Evolutionary conservation across 2,329 filamentous ascomycete genomes (phyloP).

Genomic region (Pochonia chlamydosporia): DNA sequence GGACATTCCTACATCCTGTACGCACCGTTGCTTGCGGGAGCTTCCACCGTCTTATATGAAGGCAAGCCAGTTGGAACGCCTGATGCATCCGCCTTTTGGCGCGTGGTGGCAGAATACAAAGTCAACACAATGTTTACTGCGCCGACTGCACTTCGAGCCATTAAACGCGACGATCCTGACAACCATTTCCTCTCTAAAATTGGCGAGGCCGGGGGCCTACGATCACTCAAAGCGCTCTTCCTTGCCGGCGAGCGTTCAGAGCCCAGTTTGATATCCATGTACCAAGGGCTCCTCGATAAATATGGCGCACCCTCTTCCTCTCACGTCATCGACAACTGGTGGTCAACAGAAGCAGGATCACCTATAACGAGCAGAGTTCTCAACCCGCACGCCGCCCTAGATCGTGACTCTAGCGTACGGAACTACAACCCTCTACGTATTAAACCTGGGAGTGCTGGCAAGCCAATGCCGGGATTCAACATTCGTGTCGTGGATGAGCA

Average conservation of each 20-base stretch:
- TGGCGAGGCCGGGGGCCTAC: conserved; percentile 66
- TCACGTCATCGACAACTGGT: conserved; percentile 55
- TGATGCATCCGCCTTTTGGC: conserved; percentile 82
- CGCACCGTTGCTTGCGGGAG: conserved; percentile 76
- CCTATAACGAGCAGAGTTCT: conserved; percentile 53
- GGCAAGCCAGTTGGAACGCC: conserved; percentile 92
- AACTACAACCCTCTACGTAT: conserved; percentile 44
- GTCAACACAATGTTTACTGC: conserved; percentile 83
- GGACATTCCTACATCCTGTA: conserved; percentile 79
- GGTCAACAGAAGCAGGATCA: conserved; percentile 54
- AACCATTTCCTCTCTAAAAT: conserved; percentile 58
- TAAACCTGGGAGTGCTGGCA: conserved; percentile 82
- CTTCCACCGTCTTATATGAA: conserved; percentile 83
- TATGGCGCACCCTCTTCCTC: conserved; percentile 60
- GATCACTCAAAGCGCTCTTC: conserved; percentile 67
- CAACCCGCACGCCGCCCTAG: conserved; percentile 50
- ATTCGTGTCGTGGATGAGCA: conserved; percentile 78
- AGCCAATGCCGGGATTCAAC: conserved; percentile 88
- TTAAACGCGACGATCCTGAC: conserved; percentile 77
- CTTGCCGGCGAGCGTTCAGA: conserved; percentile 87
- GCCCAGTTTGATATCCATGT: conserved; percentile 75
- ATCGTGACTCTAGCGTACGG: conserved; percentile 39
- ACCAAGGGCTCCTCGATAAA: conserved; percentile 64
- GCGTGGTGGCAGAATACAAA: conserved; percentile 76
- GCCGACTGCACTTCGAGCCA: conserved; percentile 79